phyloP scores from a whole-genome alignment of 2,329 filamentous ascomycete genomes.

The Cercospora sojina region DNA sequence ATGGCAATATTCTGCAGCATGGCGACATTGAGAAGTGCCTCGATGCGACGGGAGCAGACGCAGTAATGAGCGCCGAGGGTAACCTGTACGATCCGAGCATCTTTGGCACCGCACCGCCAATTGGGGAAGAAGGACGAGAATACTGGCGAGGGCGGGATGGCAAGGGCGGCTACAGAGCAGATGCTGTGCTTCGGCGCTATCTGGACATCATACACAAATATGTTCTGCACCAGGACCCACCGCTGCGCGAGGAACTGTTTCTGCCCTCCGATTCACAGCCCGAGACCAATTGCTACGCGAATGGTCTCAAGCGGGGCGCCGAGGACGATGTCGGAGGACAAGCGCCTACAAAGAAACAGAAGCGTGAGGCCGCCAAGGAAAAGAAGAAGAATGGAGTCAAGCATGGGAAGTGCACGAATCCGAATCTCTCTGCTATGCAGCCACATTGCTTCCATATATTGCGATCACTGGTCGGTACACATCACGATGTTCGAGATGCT shows the following conservation, averaged over 20 bases:
- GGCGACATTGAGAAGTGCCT: conserved; percentile 77
- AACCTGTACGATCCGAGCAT: conserved; percentile 90
- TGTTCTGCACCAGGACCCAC: conserved; percentile 65
- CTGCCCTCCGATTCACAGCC: conserved; percentile 56
- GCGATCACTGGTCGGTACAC: conserved; percentile 72
- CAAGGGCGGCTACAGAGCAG: conserved; percentile 81
- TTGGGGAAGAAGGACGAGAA: conserved; percentile 67
- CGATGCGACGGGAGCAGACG: conserved; percentile 81
- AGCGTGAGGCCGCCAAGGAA: conserved; percentile 39
- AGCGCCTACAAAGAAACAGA: conserved; percentile 54
- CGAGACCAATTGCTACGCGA: conserved; percentile 23
- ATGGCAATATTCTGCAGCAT: conserved; percentile 85
- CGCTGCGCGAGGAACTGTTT: conserved; percentile 70
- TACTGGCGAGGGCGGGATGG: conserved; percentile 83
- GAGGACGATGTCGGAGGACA: conserved; percentile 49
- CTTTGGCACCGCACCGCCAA: conserved; percentile 67
- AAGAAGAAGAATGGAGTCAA: conserved; percentile 47
- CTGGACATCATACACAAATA: conserved; percentile 84
- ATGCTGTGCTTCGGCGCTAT: conserved; percentile 83
- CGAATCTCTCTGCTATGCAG: conserved; percentile 78
- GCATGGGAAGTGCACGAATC: conserved; percentile 50
- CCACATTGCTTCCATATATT: conserved; percentile 91
- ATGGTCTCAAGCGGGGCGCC: conserved; percentile 31
- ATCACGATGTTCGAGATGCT: conserved; percentile 83
- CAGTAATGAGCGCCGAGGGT: conserved; percentile 92